Conservation (phyloP, 176 grass and related monocot genomes). For the Stipa capillata region DNA sequence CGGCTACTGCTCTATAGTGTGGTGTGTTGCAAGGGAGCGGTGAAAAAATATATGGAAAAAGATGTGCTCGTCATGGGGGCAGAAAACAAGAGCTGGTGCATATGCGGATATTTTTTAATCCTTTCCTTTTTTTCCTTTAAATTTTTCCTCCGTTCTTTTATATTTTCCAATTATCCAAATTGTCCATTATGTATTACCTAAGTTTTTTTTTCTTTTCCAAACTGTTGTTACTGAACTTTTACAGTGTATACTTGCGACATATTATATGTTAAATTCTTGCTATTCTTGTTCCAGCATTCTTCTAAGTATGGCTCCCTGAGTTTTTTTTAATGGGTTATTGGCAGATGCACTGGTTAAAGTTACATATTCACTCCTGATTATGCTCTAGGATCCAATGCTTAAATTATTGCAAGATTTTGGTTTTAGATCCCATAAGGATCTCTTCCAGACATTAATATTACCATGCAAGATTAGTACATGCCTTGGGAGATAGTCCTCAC, state of each 20-base stretch:
- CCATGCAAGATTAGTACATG: conserved; percentile 2
- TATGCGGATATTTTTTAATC: conserved; percentile 10
- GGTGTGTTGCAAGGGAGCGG: conserved; percentile 15
- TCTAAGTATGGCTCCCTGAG: background rate
- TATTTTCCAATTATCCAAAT: conserved; percentile 34
- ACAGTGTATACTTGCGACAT: conserved; percentile 63
- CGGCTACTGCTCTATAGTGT: conserved; percentile 24
- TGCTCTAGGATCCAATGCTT: conserved; percentile 23
- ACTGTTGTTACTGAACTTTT: conserved; percentile 46
- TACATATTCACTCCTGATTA: background rate
- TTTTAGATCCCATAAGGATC: conserved; percentile 7
- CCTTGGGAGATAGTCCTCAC: background rate
- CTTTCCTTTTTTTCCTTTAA: background rate
- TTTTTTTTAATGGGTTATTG: background rate
- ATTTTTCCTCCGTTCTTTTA: background rate
- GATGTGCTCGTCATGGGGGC: conserved; percentile 23
- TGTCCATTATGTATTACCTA: conserved; percentile 54
- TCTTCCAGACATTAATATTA: conserved; percentile 1
- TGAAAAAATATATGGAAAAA: conserved; percentile 8
- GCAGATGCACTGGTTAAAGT: background rate
- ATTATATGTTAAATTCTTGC: conserved; percentile 33
- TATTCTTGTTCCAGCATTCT: conserved; percentile 12
- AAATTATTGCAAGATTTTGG: conserved; percentile 6
- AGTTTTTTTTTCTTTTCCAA: conserved; percentile 35
- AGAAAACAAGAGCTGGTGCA: conserved; percentile 28